Evolutionary conservation across 2,329 filamentous ascomycete genomes (phyloP).

Genomic region (Colletotrichum siamense): DNA sequence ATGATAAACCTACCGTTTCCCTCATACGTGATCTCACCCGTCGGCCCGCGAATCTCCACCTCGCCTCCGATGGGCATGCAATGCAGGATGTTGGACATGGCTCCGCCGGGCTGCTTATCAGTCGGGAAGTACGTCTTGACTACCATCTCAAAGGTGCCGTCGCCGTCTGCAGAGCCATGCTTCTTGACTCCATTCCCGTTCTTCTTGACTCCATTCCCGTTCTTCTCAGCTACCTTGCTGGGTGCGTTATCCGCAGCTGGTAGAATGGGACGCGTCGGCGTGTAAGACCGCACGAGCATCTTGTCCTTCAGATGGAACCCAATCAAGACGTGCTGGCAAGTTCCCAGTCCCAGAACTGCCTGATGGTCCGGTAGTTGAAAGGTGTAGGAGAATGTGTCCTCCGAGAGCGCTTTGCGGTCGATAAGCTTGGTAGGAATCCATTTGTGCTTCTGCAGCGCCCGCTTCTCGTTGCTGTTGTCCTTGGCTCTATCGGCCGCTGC

Average conservation of each 20-base stretch:
- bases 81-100: constrained; percentile 58
- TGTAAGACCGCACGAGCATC: constrained; percentile 56
- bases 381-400: constrained; percentile 51
- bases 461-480: constrained; percentile 29
- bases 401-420: constrained; percentile 40
- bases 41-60: constrained; percentile 56
- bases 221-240: not conserved
- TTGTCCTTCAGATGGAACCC: constrained; percentile 58
- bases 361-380: constrained; percentile 46
- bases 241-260: constrained; percentile 13
- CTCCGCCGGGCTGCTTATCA: constrained; percentile 53
- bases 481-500: constrained; percentile 40
- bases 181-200: not conserved
- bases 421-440: constrained; percentile 51
- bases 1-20: constrained; percentile 52
- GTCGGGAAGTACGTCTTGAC: constrained; percentile 59
- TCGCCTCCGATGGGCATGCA: constrained; percentile 52
- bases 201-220: not conserved
- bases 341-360: constrained; percentile 50
- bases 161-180: constrained; percentile 29
- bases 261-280: constrained; percentile 51
- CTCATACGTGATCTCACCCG: constrained; percentile 54
- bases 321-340: constrained; percentile 57
- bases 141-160: constrained; percentile 52
- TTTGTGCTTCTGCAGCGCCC: constrained; percentile 46